Conservation (phyloP, 768 basidiomycete genomes). For the Hypsizygus marmoreus region DNA sequence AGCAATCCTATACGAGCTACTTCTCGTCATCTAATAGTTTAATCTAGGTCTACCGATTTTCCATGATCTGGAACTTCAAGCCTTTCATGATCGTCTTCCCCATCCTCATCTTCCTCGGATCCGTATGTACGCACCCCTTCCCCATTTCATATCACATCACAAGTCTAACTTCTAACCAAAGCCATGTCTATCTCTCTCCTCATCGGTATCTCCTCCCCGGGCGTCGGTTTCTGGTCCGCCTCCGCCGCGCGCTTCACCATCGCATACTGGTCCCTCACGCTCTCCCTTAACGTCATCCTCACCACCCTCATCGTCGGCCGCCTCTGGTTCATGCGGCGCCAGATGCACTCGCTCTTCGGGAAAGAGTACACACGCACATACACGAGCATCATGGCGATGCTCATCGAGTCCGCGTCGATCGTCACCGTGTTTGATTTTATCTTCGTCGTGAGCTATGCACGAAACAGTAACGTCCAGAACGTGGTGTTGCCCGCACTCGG, state of each 20-base stretch:
- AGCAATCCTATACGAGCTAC: neutral
- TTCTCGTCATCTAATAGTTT: neutral
- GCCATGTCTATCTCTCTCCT: slow-evolving; percentile 18
- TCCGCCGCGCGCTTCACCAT: slow-evolving; percentile 20
- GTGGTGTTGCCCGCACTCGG: slow-evolving; percentile 21
- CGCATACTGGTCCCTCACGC: slow-evolving; percentile 28
- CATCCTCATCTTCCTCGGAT: slow-evolving; percentile 11
- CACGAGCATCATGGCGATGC: slow-evolving; percentile 25
- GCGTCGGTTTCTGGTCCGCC: slow-evolving; percentile 14
- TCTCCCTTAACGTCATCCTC: slow-evolving; percentile 28
- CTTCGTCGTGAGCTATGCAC: slow-evolving; percentile 27
- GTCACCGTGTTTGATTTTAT: slow-evolving; percentile 27
- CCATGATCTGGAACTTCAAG: slow-evolving; percentile 7
- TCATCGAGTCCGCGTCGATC: slow-evolving; percentile 34
- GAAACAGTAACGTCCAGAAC: slow-evolving; percentile 14
- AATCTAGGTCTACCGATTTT: neutral
- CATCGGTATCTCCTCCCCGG: slow-evolving; percentile 13
- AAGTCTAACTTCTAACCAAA: no score
- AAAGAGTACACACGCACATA: slow-evolving; percentile 16
- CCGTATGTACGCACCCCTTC: slow-evolving; percentile 12
- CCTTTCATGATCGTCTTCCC: slow-evolving; percentile 10
- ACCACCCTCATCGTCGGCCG: slow-evolving; percentile 27
- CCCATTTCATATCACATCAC: no score
- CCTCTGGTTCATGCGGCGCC: slow-evolving; percentile 21
- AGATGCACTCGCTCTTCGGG: slow-evolving; percentile 17